Conservation (phyloP, 2,329 filamentous ascomycete species). For the Penicillium concentricum region DNA sequence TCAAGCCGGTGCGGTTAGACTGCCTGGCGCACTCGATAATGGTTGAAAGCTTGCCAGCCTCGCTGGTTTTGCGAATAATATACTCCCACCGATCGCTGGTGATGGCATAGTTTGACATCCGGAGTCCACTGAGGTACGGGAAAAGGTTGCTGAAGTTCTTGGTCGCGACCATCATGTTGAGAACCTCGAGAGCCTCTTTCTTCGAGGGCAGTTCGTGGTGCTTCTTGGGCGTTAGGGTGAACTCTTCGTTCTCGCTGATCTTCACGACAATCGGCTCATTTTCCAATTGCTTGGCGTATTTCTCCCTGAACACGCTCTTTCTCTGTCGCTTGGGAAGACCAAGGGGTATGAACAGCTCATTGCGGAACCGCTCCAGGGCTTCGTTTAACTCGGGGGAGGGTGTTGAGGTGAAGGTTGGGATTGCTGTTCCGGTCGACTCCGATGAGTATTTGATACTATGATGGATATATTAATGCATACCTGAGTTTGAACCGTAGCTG, state of each 20-base stretch:
- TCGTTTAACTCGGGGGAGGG: constrained; percentile 43
- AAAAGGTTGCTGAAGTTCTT: constrained; percentile 44
- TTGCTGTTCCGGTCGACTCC: constrained; percentile 22
- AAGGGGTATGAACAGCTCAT: constrained; percentile 46
- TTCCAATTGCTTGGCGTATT: constrained; percentile 35
- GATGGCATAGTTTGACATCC: constrained; percentile 30
- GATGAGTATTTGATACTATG: neutral
- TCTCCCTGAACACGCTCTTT: constrained; percentile 41
- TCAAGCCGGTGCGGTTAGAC: constrained; percentile 36
- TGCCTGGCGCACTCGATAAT: constrained; percentile 41
- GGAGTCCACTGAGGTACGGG: constrained; percentile 42
- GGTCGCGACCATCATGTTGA: constrained; percentile 38
- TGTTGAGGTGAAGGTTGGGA: constrained; percentile 42
- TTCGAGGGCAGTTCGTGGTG: constrained; percentile 34
- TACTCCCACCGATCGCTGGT: constrained; percentile 30
- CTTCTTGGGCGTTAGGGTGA: constrained; percentile 40
- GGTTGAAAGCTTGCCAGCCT: constrained; percentile 34
- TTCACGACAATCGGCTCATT: constrained; percentile 43
- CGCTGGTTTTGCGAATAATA: constrained; percentile 39
- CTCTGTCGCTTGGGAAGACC: constrained; percentile 39
- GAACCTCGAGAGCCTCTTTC: constrained; percentile 30
- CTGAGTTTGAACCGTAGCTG: constrained; percentile 32
- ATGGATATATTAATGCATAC: constrained; percentile 15
- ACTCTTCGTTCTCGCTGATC: constrained; percentile 40
- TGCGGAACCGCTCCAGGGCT: constrained; percentile 41